These are phyloP conservation scores for Parathielavia hyrcaniae DNA, from an alignment of 495 filamentous ascomycete genomes.

Conservation along the genomic window DNA sequence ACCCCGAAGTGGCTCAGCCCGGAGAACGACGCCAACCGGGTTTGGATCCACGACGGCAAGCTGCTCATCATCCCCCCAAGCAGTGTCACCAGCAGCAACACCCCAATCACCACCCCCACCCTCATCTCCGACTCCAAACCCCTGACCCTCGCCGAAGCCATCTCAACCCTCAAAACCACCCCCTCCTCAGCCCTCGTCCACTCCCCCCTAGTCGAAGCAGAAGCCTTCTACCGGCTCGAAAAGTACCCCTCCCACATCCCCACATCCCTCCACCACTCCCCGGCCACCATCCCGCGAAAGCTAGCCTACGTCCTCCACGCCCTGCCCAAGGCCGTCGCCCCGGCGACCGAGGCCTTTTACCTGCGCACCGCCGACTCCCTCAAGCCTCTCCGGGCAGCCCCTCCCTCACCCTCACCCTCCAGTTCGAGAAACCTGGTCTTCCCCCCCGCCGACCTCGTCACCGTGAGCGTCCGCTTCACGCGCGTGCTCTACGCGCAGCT, in stretches of 20 bases:
- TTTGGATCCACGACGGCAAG: conserved; percentile 71
- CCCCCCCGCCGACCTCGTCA: conserved; percentile 70
- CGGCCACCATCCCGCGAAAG: conserved; percentile 69
- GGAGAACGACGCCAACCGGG: conserved; percentile 78
- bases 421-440: conserved; percentile 43
- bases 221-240: conserved; percentile 79
- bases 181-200: conserved; percentile 52
- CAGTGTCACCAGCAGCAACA: conserved; percentile 7
- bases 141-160: conserved; percentile 55
- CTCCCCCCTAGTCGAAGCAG: conserved; percentile 67
- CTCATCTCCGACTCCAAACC: conserved; percentile 31
- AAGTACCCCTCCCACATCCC: conserved; percentile 72
- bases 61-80: conserved; percentile 64
- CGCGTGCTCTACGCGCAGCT: conserved; percentile 87
- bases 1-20: conserved; percentile 89
- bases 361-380: conserved; percentile 77
- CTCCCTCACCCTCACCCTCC: conserved; percentile 36
- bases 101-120: neutral
- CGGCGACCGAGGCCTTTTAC: conserved; percentile 88
- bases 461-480: conserved; percentile 71
- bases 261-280: conserved; percentile 63
- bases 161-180: conserved; percentile 48
- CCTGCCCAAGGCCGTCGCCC: conserved; percentile 65
- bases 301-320: conserved; percentile 74
- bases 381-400: no score